Conservation (phyloP, 129 eudicot species). For the Flaveria robusta region DNA sequence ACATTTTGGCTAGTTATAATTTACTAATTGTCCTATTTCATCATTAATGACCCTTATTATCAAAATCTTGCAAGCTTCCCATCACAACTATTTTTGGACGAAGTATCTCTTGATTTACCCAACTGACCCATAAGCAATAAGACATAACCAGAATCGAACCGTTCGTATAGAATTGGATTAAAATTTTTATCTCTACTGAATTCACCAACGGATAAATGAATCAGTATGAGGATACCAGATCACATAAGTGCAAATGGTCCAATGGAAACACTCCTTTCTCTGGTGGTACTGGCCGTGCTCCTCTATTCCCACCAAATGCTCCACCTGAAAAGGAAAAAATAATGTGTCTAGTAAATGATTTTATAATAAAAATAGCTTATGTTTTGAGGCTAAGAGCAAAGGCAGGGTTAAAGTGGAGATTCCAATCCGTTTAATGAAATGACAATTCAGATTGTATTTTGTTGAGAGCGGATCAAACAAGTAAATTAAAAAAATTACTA, state of each 20-base stretch:
- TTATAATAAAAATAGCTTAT: neutral
- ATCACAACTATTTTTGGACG: neutral
- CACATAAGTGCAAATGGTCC: constrained; percentile 91
- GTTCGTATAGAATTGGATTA: neutral
- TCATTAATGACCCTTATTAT: neutral
- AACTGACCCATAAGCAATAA: neutral
- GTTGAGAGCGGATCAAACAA: neutral
- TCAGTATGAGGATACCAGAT: constrained; percentile 46
- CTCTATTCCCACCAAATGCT: constrained; percentile 88
- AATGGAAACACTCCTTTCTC: constrained; percentile 88
- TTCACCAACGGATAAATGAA: neutral
- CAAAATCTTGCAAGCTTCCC: neutral
- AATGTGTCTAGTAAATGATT: neutral
- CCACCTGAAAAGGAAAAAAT: constrained; percentile 46
- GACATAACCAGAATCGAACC: neutral
- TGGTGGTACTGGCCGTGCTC: constrained; percentile 79
- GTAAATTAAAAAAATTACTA: neutral
- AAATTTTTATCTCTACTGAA: neutral
- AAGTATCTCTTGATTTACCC: neutral
- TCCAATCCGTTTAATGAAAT: neutral
- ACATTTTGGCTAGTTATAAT: neutral
- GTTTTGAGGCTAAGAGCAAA: neutral
- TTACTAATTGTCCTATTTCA: neutral
- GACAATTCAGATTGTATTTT: neutral
- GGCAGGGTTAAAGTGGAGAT: neutral